Conservation (phyloP, 768 basidiomycete genomes). For the Dacryopinax primogenitus region DNA sequence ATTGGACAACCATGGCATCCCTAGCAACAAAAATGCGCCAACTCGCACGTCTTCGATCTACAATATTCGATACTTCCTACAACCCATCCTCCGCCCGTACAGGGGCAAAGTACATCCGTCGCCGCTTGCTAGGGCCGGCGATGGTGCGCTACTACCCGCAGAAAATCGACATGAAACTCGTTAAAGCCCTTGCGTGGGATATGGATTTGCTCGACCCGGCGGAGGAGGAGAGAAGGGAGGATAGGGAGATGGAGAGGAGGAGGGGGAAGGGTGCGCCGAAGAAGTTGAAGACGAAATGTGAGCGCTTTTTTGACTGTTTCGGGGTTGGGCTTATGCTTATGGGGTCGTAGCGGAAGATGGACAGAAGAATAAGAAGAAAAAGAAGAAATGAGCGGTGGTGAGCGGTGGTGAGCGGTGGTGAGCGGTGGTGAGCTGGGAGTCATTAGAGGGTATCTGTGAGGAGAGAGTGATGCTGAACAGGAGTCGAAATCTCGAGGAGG, state of each 20-base stretch:
- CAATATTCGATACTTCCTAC: conserved; percentile 75
- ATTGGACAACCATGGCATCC: not conserved
- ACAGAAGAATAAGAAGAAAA: not conserved
- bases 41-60: conserved; percentile 51
- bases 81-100: conserved; percentile 73
- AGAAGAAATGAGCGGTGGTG: not conserved
- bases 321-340: not conserved
- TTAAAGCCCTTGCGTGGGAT: conserved; percentile 42
- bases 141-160: conserved; percentile 74
- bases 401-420: not conserved
- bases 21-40: conserved; percentile 30
- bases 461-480: not conserved
- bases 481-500: too few species aligned
- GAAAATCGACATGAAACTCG: conserved; percentile 39
- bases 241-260: conserved; percentile 30
- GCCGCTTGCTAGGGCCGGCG: conserved; percentile 68
- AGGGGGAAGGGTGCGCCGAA: conserved; percentile 76
- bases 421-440: not conserved
- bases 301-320: not conserved
- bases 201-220: conserved; percentile 49
- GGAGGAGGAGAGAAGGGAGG: conserved; percentile 55
- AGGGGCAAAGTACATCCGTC: conserved; percentile 82
- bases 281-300: conserved; percentile 54
- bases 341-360: not conserved
- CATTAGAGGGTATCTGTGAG: not conserved